Evolutionary conservation across 1,284 basidiomycete genomes (phyloP).

Genomic region (Sparassis latifolia): DNA sequence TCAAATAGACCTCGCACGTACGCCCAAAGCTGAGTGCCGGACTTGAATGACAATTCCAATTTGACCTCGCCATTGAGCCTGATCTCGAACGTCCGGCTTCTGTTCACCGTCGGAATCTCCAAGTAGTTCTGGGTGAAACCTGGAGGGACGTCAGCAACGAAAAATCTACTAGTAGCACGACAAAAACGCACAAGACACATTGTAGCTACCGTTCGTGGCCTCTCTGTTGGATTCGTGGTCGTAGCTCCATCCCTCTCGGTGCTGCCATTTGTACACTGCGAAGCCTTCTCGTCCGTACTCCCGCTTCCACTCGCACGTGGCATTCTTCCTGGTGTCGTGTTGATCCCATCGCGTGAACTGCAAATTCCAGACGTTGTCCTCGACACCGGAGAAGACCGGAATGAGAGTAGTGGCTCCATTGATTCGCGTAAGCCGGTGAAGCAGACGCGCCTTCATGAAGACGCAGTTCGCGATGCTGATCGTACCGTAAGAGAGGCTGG

Average conservation of each 20-base stretch:
- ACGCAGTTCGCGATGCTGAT: slow-evolving; percentile 21
- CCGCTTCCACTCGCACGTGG: slow-evolving; percentile 19
- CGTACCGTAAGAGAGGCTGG: slow-evolving; percentile 22
- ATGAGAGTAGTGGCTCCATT: slow-evolving; percentile 28
- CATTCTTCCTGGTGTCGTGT: slow-evolving; percentile 18
- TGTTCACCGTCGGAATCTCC: slow-evolving; percentile 22
- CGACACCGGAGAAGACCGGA: slow-evolving; percentile 21
- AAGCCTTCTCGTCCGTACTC: slow-evolving; percentile 11
- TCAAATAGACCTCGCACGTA: slow-evolving; percentile 4
- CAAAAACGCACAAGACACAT: slow-evolving; percentile 20
- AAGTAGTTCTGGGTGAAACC: slow-evolving; percentile 25
- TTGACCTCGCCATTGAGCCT: slow-evolving; percentile 22
- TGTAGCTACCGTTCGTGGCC: slow-evolving; percentile 18
- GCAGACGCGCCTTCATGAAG: slow-evolving; percentile 26
- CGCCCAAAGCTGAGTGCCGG: slow-evolving; percentile 14
- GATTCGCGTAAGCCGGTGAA: slow-evolving; percentile 20
- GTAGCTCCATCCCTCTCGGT: slow-evolving; percentile 25
- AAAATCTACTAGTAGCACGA: neutral
- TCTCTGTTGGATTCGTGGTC: slow-evolving; percentile 20
- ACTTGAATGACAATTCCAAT: slow-evolving; percentile 19
- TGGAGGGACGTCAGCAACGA: slow-evolving; percentile 4
- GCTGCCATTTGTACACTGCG: slow-evolving; percentile 23
- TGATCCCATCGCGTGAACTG: slow-evolving; percentile 24
- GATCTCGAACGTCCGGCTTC: slow-evolving; percentile 21
- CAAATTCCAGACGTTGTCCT: slow-evolving; percentile 21